Base-by-base conservation (phyloP, 2,329 filamentous ascomycete genomes). In the Corinectria fuckeliana region DNA sequence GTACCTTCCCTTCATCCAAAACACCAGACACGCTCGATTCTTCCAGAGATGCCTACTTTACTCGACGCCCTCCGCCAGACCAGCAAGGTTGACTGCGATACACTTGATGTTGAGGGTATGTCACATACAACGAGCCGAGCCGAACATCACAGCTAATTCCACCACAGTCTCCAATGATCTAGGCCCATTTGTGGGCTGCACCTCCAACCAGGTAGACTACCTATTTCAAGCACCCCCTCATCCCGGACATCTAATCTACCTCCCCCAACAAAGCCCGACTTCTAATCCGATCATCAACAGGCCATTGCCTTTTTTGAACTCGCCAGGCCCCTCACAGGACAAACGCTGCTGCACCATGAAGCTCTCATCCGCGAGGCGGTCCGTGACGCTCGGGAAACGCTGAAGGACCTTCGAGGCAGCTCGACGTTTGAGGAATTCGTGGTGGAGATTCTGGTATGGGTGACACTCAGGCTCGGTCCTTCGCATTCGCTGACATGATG, bases 381-480 rank as follows among this genome's bases (percentile, higher is more conserved):
- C 4, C 14, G 56, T 8, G 67, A 72, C 11, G 72, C 72, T 10
- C 53, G 55, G 8, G 59, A 55, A 0, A 13, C 39, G 5, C 50
- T 72, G 7, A 59, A 63, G 3, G 53, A 60, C 2, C 28, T 69
- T 2, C 69, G 70, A 51, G 67, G 63, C 2, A 54, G 59, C 7
- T 20, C 64, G 6, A 66, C 74, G 0, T 60, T 75, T 5, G 75
- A 78, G 10, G 81, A 85, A 58, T 72, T 89, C 20, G 82, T 83
- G 2, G 80, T 85, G 4, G 85, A 89, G 56, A 77, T 85, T 60
- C 80, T 83, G 67, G 82, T 85, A 72, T 13, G 75, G 52, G 13
- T n/a, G 13, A 14, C 10, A 5, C 1, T 3, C 16, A 10, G 18
- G 2, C 4, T 3, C 0, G 0, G 9, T 0, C 8, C 11, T 25